Percentiles rank a stretch among this genome's conserved stretches.
These are phyloP conservation scores for Pichia sp. DNA, from an alignment of 1,139 yeast genomes.

Conservation along the genomic window DNA sequence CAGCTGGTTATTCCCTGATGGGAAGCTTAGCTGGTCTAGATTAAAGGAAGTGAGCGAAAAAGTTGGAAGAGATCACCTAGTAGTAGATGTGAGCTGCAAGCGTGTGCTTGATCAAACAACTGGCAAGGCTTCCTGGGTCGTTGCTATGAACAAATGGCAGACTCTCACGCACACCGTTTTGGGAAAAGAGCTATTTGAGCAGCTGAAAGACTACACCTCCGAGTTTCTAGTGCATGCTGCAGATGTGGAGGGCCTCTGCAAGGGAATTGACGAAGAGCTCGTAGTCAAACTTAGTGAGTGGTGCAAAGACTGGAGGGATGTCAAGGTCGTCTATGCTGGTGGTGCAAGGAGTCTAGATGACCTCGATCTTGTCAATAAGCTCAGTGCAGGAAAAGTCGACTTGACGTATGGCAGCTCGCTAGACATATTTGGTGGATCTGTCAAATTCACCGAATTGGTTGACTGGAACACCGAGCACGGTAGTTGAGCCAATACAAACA, in stretches of 20 bases:
- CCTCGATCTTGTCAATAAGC: constrained; percentile 53
- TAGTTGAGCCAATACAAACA: not conserved
- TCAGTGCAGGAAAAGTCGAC: constrained; percentile 82
- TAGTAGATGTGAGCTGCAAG: constrained; percentile 89
- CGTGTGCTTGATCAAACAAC: constrained; percentile 33
- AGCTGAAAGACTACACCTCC: constrained; percentile 62
- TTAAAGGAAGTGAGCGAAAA: constrained; percentile 43
- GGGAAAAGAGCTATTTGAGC: constrained; percentile 47
- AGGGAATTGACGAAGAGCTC: constrained; percentile 80
- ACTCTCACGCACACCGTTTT: constrained; percentile 68
- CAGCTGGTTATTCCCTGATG: constrained; percentile 76
- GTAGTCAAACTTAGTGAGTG: constrained; percentile 73
- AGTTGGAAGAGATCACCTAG: constrained; percentile 66
- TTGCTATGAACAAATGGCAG: constrained; percentile 98
- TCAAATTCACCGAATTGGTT: constrained; percentile 69
- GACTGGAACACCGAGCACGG: constrained; percentile 53
- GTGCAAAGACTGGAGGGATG: constrained; percentile 72
- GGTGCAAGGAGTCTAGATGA: constrained; percentile 81
- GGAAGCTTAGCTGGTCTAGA: constrained; percentile 53
- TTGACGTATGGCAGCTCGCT: constrained; percentile 88
- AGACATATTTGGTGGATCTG: constrained; percentile 93
- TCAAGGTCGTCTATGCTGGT: constrained; percentile 91
- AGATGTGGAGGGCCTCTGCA: constrained; percentile 93
- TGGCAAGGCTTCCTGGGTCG: constrained; percentile 61
- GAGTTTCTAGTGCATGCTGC: constrained; percentile 96